Conservation (phyloP, 2,329 filamentous ascomycete species). For the Coniochaeta prunicola region DNA sequence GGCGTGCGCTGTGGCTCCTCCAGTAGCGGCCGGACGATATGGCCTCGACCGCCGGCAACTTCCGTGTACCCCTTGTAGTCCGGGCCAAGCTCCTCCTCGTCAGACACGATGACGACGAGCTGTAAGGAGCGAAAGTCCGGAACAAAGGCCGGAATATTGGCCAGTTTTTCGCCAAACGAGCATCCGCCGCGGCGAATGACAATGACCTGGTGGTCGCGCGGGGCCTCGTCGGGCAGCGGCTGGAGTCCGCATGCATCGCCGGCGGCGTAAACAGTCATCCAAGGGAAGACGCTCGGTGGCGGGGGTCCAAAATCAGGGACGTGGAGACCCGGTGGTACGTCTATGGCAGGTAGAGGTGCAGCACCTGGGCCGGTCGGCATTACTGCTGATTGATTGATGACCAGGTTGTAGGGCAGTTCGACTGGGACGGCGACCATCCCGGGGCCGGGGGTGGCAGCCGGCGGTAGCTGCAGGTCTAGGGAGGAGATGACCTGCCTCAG, state of each 20-base stretch:
- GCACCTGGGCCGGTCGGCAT: conserved; percentile 36
- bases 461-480: conserved; percentile 23
- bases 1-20: conserved; percentile 68
- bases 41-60: conserved; percentile 14
- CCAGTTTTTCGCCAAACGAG: conserved; percentile 74
- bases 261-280: conserved; percentile 65
- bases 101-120: conserved; percentile 71
- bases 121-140: conserved; percentile 58
- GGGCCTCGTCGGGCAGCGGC: conserved; percentile 41
- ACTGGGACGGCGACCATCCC: background rate
- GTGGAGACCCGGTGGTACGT: conserved; percentile 25
- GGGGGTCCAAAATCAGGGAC: conserved; percentile 26
- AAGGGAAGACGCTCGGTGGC: conserved; percentile 44
- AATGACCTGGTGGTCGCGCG: conserved; percentile 64
- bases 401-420: conserved; percentile 18
- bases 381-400: conserved; percentile 27
- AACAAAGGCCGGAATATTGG: conserved; percentile 73
- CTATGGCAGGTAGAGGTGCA: conserved; percentile 36
- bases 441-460: conserved; percentile 9
- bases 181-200: conserved; percentile 78
- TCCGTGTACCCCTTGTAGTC: conserved; percentile 18
- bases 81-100: conserved; percentile 32
- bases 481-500: conserved; percentile 37
- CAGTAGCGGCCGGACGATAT: conserved; percentile 56
- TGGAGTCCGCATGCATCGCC: conserved; percentile 56